Conservation (phyloP, 2,329 filamentous ascomycete species). For the Coniochaeta prunicola region DNA sequence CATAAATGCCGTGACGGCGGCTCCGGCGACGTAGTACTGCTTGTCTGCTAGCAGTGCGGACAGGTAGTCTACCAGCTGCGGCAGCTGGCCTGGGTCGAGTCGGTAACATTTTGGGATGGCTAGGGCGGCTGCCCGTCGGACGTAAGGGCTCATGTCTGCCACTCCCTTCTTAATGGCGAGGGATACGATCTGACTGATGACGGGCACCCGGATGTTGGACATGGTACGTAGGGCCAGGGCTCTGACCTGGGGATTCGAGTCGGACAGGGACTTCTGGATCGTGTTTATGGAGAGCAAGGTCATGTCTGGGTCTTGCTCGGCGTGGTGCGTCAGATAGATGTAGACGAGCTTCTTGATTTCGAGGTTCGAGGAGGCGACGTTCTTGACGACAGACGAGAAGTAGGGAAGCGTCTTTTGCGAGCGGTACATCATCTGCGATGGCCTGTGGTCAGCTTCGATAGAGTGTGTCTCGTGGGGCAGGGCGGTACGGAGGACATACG, state of each 20-base stretch:
- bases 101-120: conserved; percentile 95
- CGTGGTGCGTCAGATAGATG: conserved; percentile 95
- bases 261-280: conserved; percentile 94
- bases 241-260: conserved; percentile 82
- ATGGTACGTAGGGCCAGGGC: conserved; percentile 92
- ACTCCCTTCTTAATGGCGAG: conserved; percentile 91
- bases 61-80: conserved; percentile 79
- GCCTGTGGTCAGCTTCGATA: not conserved
- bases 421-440: conserved; percentile 81
- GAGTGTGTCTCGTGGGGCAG: not conserved
- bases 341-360: conserved; percentile 98
- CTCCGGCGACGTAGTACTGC: conserved; percentile 94
- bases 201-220: conserved; percentile 93
- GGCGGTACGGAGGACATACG: conserved; percentile 46
- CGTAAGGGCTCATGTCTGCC: conserved; percentile 89
- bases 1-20: conserved; percentile 81
- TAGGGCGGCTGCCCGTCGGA: conserved; percentile 85
- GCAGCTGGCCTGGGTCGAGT: conserved; percentile 77
- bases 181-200: conserved; percentile 96
- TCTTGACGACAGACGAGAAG: conserved; percentile 98
- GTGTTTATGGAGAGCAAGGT: conserved; percentile 96
- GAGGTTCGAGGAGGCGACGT: conserved; percentile 86
- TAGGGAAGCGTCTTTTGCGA: conserved; percentile 82
- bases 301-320: conserved; percentile 91
- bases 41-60: conserved; percentile 74